Conservation (phyloP, 495 filamentous ascomycete species). For the Xylaria grammica region DNA sequence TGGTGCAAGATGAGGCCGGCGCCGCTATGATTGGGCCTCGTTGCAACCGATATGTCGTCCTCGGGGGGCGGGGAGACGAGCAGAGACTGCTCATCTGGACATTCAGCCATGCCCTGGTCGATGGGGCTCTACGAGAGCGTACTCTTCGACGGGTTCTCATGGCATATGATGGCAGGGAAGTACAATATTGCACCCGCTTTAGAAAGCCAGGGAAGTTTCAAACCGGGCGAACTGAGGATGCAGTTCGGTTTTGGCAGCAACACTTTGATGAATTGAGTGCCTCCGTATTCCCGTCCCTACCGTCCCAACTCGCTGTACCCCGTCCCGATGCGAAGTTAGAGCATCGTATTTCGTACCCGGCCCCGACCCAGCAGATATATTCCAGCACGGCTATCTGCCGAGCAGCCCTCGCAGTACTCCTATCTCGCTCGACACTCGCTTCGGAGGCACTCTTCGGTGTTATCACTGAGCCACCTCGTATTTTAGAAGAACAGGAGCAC, state of each 20-base stretch:
- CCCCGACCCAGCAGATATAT: slow-evolving; percentile 1
- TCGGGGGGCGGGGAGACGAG: neutral
- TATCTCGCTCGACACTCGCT: slow-evolving; percentile 3
- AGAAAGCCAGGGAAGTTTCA: neutral
- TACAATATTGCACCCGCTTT: neutral
- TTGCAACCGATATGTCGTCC: slow-evolving; percentile 5
- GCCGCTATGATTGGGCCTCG: slow-evolving; percentile 8
- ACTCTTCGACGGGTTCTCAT: neutral
- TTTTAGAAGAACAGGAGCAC: neutral
- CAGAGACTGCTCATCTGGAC: slow-evolving; percentile 2
- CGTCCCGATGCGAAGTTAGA: neutral
- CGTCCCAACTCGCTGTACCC: slow-evolving; percentile 1
- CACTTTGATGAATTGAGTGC: slow-evolving; percentile 8
- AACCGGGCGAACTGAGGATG: neutral
- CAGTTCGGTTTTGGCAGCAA: slow-evolving; percentile 3
- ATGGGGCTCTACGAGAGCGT: neutral
- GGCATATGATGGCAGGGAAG: slow-evolving; percentile 1
- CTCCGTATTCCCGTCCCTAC: neutral
- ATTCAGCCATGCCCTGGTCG: slow-evolving; percentile 1
- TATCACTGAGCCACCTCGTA: slow-evolving; percentile 9
- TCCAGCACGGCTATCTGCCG: slow-evolving; percentile 7
- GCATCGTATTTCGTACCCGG: slow-evolving; percentile 6
- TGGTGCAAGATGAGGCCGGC: slow-evolving; percentile 8
- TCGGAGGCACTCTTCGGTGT: slow-evolving; percentile 14
- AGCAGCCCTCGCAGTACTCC: slow-evolving; percentile 12